Base-by-base conservation (phyloP, 2,329 filamentous ascomycete species). In the Hypoxylon sp. region DNA sequence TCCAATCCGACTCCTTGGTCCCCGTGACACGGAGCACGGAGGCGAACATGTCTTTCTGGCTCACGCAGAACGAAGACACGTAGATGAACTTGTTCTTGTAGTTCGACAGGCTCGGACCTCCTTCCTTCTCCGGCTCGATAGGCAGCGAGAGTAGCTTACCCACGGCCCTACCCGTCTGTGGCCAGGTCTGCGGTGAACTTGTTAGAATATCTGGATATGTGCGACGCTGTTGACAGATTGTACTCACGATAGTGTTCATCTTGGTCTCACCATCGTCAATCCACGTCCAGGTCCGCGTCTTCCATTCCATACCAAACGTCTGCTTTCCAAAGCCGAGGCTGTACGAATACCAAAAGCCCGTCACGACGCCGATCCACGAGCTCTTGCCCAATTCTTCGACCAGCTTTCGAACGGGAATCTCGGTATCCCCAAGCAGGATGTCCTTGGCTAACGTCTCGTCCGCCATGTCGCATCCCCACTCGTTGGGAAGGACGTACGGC, bases 41-140 rank as follows among this genome's bases (percentile, higher is more conserved):
- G 42, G 86, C 85, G 60, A 92, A 83, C 81, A 92, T 92, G 8
- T 92, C 90, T 10, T 83, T 82, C 77, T 93, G 91, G 65, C 79
- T 88, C 66, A 89, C 72, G 10, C 80, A 76, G 79, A 91, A 92
- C 67, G 86, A 89, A 6, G 81, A 82, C 10, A 90, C 71, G 71
- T 84, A 87, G 1, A 90, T 74, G 0, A 73, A 69, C 55, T 83
- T 82, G 76, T 90, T 88, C 2, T 80, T 78, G 72, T 81, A 88
- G 35, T 76, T 70, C 6, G 80, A 81, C 7, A 89, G 63, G 7
- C 81, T 81, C 1, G 79, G 77, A 6, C 71, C 74, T 37, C 83
- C 81, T 1, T 75, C 75, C 42, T 70, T 76, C 1, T 82, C 79
- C 2, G 72, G 48, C 30, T 72, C 49, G 22, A 84, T 79, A 0